These are phyloP conservation scores for Phialophora verrucosa DNA, from an alignment of 2,329 filamentous ascomycete genomes.

Conservation along the genomic window DNA sequence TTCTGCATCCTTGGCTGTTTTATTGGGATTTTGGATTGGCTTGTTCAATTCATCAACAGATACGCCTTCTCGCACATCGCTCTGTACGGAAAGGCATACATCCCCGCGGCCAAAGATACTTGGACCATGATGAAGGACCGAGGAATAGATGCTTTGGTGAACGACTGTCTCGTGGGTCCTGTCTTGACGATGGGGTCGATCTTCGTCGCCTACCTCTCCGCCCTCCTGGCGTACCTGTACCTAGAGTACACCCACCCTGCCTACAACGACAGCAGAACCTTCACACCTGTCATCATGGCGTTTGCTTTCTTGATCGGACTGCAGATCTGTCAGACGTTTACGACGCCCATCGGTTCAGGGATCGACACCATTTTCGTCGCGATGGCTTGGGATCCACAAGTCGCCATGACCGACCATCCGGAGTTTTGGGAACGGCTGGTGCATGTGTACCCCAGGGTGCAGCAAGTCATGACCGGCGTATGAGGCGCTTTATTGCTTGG, in stretches of 20 bases:
- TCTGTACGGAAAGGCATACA: slow-evolving; percentile 86
- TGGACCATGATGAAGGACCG: slow-evolving; percentile 92
- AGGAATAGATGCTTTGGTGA: slow-evolving; percentile 86
- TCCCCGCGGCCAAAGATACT: slow-evolving; percentile 84
- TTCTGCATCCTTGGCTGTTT: slow-evolving; percentile 80
- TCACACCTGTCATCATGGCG: slow-evolving; percentile 78
- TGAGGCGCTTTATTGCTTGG: neutral
- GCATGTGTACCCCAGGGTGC: slow-evolving; percentile 80
- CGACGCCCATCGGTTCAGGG: slow-evolving; percentile 85
- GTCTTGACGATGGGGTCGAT: slow-evolving; percentile 76
- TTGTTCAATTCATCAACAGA: slow-evolving; percentile 84
- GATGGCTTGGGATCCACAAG: slow-evolving; percentile 66
- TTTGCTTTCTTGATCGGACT: slow-evolving; percentile 89
- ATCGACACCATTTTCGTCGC: slow-evolving; percentile 92
- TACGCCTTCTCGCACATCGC: slow-evolving; percentile 94
- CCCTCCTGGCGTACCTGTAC: slow-evolving; percentile 85
- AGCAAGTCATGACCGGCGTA: slow-evolving; percentile 59
- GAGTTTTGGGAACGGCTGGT: slow-evolving; percentile 83
- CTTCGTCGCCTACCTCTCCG: slow-evolving; percentile 82
- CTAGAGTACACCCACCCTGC: slow-evolving; percentile 77
- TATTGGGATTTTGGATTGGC: slow-evolving; percentile 80
- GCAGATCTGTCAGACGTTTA: slow-evolving; percentile 88
- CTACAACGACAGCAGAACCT: slow-evolving; percentile 72
- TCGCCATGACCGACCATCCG: slow-evolving; percentile 78
- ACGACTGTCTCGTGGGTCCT: slow-evolving; percentile 81